A percentile compares a stretch with the other conserved stretches of the same genome.
Evolutionary conservation across 2,329 filamentous ascomycete species (phyloP).

Genomic region (Calonectria hongkongensis): DNA sequence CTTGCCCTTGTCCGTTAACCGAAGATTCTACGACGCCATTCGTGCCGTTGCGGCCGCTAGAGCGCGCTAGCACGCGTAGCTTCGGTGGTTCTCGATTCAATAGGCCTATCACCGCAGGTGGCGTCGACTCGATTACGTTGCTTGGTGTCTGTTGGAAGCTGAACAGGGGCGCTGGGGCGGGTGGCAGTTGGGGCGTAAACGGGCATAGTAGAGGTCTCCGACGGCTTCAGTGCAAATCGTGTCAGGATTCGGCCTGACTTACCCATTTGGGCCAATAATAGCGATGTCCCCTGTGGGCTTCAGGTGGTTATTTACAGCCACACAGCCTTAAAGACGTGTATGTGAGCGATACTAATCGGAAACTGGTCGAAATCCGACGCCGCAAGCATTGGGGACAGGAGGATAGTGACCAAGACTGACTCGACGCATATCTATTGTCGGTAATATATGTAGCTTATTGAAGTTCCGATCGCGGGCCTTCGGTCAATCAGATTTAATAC

Average conservation of each 20-base stretch:
- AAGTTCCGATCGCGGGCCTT: too few relatives aligned
- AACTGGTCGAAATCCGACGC: not conserved
- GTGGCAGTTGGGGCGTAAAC: slow-evolving; percentile 14
- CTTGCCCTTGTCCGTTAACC: slow-evolving; percentile 22
- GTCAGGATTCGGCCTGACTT: slow-evolving; percentile 16
- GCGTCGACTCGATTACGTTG: slow-evolving; percentile 26
- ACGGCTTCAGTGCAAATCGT: not conserved
- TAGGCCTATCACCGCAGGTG: slow-evolving; percentile 1
- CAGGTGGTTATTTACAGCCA: slow-evolving; percentile 13
- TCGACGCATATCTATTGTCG: not conserved
- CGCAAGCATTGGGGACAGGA: not conserved
- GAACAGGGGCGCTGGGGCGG: slow-evolving; percentile 9
- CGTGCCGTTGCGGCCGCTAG: slow-evolving; percentile 28
- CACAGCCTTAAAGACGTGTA: not conserved
- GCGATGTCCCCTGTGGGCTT: not conserved
- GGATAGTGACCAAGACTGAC: not conserved
- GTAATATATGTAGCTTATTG: not conserved
- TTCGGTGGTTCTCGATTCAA: slow-evolving; percentile 27
- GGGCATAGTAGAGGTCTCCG: not conserved
- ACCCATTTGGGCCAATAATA: slow-evolving; percentile 1
- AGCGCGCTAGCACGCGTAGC: slow-evolving; percentile 19
- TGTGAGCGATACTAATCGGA: not conserved
- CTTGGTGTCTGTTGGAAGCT: not conserved
- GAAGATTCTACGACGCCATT: slow-evolving; percentile 29
- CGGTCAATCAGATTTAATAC: not conserved